A percentile compares a stretch with the other conserved stretches of the same genome.
Conservation (phyloP, 805 yeast species). For the Wickerhamiella australiensis region DNA sequence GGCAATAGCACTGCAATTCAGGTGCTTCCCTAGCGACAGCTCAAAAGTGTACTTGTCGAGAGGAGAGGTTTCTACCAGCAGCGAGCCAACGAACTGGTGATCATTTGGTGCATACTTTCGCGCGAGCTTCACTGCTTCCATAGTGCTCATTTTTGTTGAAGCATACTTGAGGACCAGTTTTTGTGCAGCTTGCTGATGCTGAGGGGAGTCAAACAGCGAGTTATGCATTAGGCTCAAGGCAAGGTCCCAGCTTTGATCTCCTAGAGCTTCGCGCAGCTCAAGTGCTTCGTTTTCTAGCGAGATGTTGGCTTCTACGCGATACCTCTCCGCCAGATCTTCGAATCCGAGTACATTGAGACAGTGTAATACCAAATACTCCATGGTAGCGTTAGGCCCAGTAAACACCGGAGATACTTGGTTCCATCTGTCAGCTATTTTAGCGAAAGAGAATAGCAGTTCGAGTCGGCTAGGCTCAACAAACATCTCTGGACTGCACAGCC, state of each 20-base stretch:
- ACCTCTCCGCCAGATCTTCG: neutral
- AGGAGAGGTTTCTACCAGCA: neutral
- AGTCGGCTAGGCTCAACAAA: neutral
- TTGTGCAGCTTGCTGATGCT: neutral
- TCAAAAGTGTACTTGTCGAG: neutral
- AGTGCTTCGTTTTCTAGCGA: neutral
- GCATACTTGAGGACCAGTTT: neutral
- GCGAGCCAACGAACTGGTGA: neutral
- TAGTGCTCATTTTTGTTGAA: neutral
- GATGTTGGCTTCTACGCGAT: neutral
- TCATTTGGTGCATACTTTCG: neutral
- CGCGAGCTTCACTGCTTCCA: conserved; percentile 1
- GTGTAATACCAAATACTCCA: neutral
- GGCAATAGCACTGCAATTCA: neutral
- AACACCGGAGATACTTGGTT: neutral
- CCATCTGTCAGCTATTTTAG: neutral
- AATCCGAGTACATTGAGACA: neutral
- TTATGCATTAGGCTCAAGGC: neutral
- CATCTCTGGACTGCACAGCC: neutral
- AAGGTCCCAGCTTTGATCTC: neutral
- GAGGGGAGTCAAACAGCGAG: neutral
- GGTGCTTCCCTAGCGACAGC: neutral
- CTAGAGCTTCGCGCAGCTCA: neutral
- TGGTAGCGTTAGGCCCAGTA: neutral
- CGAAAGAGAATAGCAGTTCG: neutral